phyloP scores from a whole-genome alignment of 2,329 filamentous ascomycete genomes.

The Fusarium sp. region DNA sequence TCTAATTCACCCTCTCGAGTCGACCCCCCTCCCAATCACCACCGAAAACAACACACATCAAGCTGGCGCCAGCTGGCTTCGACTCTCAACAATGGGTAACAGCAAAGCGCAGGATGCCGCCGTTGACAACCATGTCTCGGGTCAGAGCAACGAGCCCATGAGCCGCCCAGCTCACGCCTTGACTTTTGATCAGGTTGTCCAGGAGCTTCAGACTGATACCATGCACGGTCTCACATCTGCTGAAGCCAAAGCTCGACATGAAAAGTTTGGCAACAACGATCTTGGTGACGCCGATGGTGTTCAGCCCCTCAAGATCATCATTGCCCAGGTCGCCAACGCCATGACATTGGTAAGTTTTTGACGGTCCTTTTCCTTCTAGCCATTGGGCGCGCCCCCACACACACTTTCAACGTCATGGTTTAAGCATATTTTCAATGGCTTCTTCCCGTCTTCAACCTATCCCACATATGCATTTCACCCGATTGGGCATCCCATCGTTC shows the following conservation, averaged over 20 bases:
- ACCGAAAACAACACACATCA: not conserved
- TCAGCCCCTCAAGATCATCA: constrained; percentile 66
- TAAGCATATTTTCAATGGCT: constrained; percentile 30
- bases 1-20: not conserved
- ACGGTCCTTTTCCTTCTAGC: not conserved
- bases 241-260: constrained; percentile 63
- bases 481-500: constrained; percentile 57
- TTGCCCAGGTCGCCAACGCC: constrained; percentile 74
- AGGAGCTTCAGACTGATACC: constrained; percentile 63
- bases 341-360: constrained; percentile 68
- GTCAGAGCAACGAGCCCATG: constrained; percentile 54
- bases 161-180: constrained; percentile 69
- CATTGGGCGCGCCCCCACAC: constrained; percentile 13
- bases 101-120: constrained; percentile 28
- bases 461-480: constrained; percentile 46
- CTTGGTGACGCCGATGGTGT: constrained; percentile 61
- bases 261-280: constrained; percentile 68
- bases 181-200: constrained; percentile 58
- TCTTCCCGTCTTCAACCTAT: constrained; percentile 38
- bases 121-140: constrained; percentile 46
- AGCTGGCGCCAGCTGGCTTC: constrained; percentile 31
- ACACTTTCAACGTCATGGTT: constrained; percentile 1
- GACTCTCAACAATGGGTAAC: constrained; percentile 37
- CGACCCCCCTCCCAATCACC: constrained; percentile 3
- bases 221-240: constrained; percentile 64